These are phyloP conservation scores for Cydonia oblonga DNA, from an alignment of 331 rosid species.

Conservation along the genomic window DNA sequence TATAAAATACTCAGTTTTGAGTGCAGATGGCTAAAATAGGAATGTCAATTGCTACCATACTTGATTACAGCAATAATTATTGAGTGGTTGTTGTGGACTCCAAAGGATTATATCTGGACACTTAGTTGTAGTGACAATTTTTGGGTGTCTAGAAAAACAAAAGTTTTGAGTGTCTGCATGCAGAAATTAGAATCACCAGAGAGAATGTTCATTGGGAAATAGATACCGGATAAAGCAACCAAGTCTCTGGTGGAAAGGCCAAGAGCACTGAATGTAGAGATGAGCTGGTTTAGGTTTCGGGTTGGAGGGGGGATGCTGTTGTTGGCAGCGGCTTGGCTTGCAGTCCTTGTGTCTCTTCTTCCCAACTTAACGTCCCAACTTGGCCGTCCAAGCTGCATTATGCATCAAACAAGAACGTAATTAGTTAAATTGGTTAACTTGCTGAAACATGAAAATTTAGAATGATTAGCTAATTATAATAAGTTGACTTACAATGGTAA, in stretches of 20 bases:
- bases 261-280: conserved; percentile 40
- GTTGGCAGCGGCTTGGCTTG: conserved; percentile 76
- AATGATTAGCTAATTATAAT: background rate
- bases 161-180: background rate
- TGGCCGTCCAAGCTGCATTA: conserved; percentile 72
- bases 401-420: background rate
- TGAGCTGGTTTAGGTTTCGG: conserved; percentile 50
- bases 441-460: background rate
- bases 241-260: conserved; percentile 75
- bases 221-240: conserved; percentile 69
- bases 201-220: background rate
- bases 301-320: conserved; percentile 58
- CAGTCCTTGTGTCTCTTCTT: conserved; percentile 64
- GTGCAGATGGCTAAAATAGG: background rate
- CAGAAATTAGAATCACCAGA: background rate
- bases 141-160: background rate
- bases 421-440: background rate
- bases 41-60: background rate
- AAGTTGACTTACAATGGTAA: conserved; percentile 25
- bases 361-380: conserved; percentile 76
- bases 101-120: background rate
- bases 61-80: too few relatives aligned
- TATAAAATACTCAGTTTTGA: background rate
- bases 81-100: background rate
- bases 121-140: background rate